Conservation (phyloP, 1,139 yeast genomes). For the Kurtzmaniella natalensis region DNA sequence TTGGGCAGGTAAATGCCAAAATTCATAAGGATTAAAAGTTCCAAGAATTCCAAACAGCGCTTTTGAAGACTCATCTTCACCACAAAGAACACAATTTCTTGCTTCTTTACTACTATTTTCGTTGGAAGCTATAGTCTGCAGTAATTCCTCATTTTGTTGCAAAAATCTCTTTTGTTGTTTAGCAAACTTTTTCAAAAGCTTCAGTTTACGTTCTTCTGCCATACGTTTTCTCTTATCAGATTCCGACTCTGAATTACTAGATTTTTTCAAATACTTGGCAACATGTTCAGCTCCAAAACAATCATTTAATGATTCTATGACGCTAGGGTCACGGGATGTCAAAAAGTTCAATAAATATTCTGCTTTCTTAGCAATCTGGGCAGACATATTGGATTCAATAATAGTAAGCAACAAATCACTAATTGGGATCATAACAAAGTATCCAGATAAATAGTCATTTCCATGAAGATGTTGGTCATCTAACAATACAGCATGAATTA, state of each 20-base stretch:
- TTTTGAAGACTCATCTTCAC: conserved; percentile 45
- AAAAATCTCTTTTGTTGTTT: conserved; percentile 37
- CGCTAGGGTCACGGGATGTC: conserved; percentile 42
- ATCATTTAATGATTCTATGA: conserved; percentile 47
- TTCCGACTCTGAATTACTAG: conserved; percentile 24
- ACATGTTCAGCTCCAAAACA: conserved; percentile 58
- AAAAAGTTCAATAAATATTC: conserved; percentile 49
- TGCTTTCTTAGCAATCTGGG: conserved; percentile 48
- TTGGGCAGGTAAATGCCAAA: conserved; percentile 45
- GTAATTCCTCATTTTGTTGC: conserved; percentile 24
- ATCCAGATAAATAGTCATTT: conserved; percentile 30
- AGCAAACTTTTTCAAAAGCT: conserved; percentile 39
- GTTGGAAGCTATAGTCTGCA: conserved; percentile 5
- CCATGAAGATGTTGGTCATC: conserved; percentile 50
- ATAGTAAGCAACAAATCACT: conserved; percentile 51
- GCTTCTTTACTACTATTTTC: conserved; percentile 8
- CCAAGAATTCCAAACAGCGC: conserved; percentile 56
- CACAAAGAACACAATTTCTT: conserved; percentile 64
- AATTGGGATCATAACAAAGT: conserved; percentile 53
- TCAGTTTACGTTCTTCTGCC: conserved; percentile 34
- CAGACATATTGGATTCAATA: conserved; percentile 48
- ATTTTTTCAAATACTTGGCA: conserved; percentile 31
- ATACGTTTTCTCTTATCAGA: conserved; percentile 43
- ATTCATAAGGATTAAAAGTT: conserved; percentile 31
- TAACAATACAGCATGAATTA: conserved; percentile 58